Percentiles rank a stretch among this genome's conserved stretches.
Evolutionary conservation across 345 rosid species (phyloP).

Genomic region (Cardamine chenopodiifolia): DNA sequence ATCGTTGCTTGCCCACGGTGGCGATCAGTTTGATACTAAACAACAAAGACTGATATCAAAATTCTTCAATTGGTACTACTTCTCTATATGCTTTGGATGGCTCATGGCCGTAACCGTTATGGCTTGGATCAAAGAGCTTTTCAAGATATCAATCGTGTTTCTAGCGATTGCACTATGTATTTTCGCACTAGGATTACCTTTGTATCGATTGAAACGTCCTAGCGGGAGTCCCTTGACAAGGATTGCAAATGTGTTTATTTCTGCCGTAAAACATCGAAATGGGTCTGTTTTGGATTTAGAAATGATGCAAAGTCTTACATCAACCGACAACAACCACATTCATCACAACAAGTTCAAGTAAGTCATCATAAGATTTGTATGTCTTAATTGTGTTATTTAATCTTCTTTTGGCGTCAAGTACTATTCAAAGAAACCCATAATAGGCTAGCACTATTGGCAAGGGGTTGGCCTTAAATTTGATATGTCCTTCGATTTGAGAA

Average conservation of each 20-base stretch:
- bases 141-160: constrained; percentile 34
- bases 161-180: constrained; percentile 43
- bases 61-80: constrained; percentile 66
- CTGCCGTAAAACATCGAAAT: constrained; percentile 24
- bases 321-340: constrained; percentile 5
- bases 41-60: constrained; percentile 47
- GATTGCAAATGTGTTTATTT: constrained; percentile 48
- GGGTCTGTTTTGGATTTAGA: constrained; percentile 9
- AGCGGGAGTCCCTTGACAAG: constrained; percentile 53
- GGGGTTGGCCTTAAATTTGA: background rate
- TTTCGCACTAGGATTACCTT: constrained; percentile 51
- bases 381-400: background rate
- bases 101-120: constrained; percentile 48
- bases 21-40: constrained; percentile 56
- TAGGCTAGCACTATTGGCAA: background rate
- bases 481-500: no score
- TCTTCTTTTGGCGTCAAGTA: background rate
- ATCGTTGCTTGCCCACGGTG: constrained; percentile 57
- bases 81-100: constrained; percentile 54
- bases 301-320: constrained; percentile 18
- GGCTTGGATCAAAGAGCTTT: constrained; percentile 59
- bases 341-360: constrained; percentile 29
- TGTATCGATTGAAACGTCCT: constrained; percentile 48
- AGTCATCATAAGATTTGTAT: no score
- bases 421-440: background rate